Percentiles rank a stretch among this genome's conserved stretches.
Evolutionary conservation across 1,284 basidiomycete genomes (phyloP).

Genomic region (Cystobasidiaceae sp.): DNA sequence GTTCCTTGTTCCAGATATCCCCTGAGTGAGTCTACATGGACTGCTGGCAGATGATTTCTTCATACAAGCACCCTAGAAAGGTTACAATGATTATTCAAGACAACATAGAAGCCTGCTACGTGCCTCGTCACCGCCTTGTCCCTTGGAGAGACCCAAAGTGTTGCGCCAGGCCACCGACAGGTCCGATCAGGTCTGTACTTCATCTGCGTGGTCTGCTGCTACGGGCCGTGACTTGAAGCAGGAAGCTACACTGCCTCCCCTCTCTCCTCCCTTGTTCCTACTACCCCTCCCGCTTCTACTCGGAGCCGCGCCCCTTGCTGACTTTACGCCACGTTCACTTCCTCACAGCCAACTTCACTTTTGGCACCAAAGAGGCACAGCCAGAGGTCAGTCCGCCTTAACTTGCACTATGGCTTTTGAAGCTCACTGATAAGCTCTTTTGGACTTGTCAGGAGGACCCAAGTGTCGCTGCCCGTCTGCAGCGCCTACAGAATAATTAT

Average conservation of each 20-base stretch:
- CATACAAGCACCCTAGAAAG: neutral
- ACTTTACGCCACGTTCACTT: neutral
- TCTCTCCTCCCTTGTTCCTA: neutral
- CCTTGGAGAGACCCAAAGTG: no score
- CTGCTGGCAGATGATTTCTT: neutral
- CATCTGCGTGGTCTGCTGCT: neutral
- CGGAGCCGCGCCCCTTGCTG: neutral
- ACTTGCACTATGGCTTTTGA: neutral
- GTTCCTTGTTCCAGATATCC: neutral
- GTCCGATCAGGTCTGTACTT: no score
- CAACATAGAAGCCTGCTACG: no score
- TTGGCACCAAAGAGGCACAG: slow-evolving; percentile 32
- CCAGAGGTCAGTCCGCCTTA: slow-evolving; percentile 6
- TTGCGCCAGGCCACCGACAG: no score
- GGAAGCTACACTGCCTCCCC: neutral
- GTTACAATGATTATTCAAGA: no score
- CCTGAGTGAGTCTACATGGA: slow-evolving; percentile 1
- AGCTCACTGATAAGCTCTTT: neutral
- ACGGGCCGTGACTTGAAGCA: neutral
- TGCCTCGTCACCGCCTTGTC: no score
- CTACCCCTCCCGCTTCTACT: neutral
- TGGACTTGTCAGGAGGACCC: slow-evolving; percentile 31
- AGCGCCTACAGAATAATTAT: slow-evolving; percentile 78
- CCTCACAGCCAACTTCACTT: slow-evolving; percentile 34
- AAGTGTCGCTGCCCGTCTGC: slow-evolving; percentile 32